These are phyloP conservation scores for Lichtheimia corymbifera DNA, from an alignment of 371 early-diverging fungal genomes.

Conservation along the genomic window DNA sequence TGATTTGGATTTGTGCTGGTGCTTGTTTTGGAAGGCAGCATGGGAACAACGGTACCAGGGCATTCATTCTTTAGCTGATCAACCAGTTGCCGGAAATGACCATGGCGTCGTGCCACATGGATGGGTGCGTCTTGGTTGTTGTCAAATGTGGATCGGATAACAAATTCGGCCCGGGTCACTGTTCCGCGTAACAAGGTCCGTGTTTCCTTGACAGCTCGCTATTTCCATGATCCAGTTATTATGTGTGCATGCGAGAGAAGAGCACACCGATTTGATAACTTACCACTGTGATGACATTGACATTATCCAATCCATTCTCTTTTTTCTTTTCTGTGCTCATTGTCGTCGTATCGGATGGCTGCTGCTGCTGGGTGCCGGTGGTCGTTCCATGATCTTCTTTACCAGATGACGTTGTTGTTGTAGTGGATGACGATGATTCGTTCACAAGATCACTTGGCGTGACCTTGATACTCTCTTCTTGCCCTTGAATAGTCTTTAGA, in stretches of 20 bases:
- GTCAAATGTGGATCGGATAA: slow-evolving; percentile 28
- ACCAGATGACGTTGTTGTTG: background rate
- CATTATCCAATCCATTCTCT: background rate
- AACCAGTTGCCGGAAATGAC: slow-evolving; percentile 40
- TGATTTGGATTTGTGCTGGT: background rate
- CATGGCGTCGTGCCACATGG: slow-evolving; percentile 41
- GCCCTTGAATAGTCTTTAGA: slow-evolving; percentile 43
- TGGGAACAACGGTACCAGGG: slow-evolving; percentile 35
- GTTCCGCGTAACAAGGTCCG: slow-evolving; percentile 18
- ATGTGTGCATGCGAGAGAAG: too few species aligned
- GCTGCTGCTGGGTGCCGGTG: too few species aligned
- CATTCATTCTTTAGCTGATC: slow-evolving; percentile 31
- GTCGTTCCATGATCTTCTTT: slow-evolving; percentile 12
- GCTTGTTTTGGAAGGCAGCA: slow-evolving; percentile 20
- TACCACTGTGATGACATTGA: slow-evolving; percentile 28
- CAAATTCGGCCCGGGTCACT: slow-evolving; percentile 35
- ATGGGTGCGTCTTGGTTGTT: slow-evolving; percentile 11
- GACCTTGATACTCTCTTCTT: slow-evolving; percentile 39
- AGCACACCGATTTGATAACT: background rate
- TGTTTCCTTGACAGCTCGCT: slow-evolving; percentile 22
- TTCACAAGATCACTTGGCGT: slow-evolving; percentile 9
- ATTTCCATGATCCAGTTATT: slow-evolving; percentile 5
- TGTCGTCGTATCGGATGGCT: too few species aligned
- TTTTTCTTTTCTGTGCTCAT: background rate
- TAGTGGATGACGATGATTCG: background rate